phyloP scores from a whole-genome alignment of 2,329 filamentous ascomycete genomes.

The Pseudogymnoascus sp. region DNA sequence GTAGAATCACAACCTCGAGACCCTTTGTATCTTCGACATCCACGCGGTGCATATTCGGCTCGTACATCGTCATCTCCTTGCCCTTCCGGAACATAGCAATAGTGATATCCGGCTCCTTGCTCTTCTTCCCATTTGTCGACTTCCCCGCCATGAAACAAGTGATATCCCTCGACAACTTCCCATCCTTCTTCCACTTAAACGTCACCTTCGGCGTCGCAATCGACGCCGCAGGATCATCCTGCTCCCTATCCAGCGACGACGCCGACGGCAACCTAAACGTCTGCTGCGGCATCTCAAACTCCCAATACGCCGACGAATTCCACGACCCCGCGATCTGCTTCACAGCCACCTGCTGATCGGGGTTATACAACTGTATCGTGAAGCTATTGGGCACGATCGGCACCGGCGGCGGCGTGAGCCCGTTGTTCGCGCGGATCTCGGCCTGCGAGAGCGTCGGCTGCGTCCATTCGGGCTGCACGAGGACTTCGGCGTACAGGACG shows the following conservation, averaged over 20 bases:
- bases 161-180: constrained; percentile 78
- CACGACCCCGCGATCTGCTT: constrained; percentile 68
- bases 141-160: constrained; percentile 82
- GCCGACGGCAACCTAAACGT: constrained; percentile 75
- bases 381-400: constrained; percentile 74
- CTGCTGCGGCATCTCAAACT: constrained; percentile 84
- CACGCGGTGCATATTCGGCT: constrained; percentile 83
- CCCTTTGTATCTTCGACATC: constrained; percentile 94
- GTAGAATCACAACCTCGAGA: constrained; percentile 71
- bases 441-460: constrained; percentile 76
- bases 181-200: constrained; percentile 87
- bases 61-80: constrained; percentile 74
- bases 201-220: constrained; percentile 65
- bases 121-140: constrained; percentile 66
- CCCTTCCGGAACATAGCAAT: constrained; percentile 77
- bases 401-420: constrained; percentile 57
- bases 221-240: constrained; percentile 49
- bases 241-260: constrained; percentile 70
- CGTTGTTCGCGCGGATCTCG: constrained; percentile 66
- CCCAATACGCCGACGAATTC: constrained; percentile 76
- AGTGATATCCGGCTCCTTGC: constrained; percentile 90
- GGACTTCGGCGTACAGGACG: constrained; percentile 80
- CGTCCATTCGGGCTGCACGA: constrained; percentile 78
- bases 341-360: constrained; percentile 73
- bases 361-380: constrained; percentile 85